Conservation (phyloP, 768 basidiomycete genomes). For the Galerina marginata region DNA sequence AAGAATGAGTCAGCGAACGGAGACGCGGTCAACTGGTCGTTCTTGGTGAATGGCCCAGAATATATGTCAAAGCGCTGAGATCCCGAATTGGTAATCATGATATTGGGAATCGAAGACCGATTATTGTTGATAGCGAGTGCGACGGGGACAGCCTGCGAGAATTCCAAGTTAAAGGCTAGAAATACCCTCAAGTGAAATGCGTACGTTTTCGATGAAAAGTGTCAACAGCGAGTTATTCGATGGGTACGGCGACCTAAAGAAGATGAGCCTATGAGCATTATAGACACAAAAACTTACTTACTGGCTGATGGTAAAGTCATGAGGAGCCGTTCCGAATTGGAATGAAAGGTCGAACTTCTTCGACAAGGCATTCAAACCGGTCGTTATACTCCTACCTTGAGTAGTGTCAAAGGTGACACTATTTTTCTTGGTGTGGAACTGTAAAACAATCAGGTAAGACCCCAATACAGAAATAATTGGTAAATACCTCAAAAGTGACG, state of each 20-base stretch:
- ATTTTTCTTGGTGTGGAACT: constrained; percentile 71
- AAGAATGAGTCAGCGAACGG: constrained; percentile 72
- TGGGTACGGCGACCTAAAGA: constrained; percentile 61
- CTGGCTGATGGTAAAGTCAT: constrained; percentile 72
- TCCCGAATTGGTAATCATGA: constrained; percentile 71
- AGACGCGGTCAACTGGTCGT: constrained; percentile 78
- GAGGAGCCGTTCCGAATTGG: constrained; percentile 74
- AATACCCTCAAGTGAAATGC: constrained; percentile 10
- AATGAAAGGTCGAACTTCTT: constrained; percentile 64
- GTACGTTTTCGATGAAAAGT: constrained; percentile 55
- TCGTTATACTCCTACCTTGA: constrained; percentile 56
- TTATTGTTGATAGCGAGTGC: constrained; percentile 68
- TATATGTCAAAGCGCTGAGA: constrained; percentile 71
- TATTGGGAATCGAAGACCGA: constrained; percentile 60
- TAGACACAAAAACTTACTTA: constrained; percentile 32
- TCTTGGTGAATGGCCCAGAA: constrained; percentile 74
- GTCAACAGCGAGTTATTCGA: constrained; percentile 65
- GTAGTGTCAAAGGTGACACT: constrained; percentile 66
- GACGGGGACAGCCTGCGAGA: constrained; percentile 53
- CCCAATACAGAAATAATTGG: not conserved
- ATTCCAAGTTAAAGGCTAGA: not conserved
- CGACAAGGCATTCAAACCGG: constrained; percentile 58
- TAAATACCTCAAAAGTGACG: constrained; percentile 70
- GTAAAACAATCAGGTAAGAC: constrained; percentile 9
- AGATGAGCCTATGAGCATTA: constrained; percentile 6